These are phyloP conservation scores for Immersiella caudata DNA, from an alignment of 495 filamentous ascomycete genomes.

Conservation along the genomic window DNA sequence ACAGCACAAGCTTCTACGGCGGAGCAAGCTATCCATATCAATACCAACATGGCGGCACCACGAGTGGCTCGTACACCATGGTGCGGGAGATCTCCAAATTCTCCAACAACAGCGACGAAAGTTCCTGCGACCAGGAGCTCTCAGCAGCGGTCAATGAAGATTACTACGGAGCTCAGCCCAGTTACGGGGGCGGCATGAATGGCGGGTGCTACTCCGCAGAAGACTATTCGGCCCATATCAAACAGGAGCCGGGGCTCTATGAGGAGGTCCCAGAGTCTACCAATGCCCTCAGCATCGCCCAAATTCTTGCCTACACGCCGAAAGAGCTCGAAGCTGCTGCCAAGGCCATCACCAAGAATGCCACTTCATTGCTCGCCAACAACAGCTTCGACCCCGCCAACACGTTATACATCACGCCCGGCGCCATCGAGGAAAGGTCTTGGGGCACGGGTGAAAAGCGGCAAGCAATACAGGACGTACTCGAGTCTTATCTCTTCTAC, in stretches of 20 bases:
- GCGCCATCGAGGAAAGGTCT: not conserved
- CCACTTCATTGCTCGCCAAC: not conserved
- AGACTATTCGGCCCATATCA: not conserved
- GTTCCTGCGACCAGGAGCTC: not conserved
- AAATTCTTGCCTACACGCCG: not conserved
- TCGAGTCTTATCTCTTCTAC: not conserved
- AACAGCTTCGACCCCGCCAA: not conserved
- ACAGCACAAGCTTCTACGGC: not conserved
- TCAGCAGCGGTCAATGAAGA: not conserved
- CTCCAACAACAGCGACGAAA: not conserved
- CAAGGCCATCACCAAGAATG: not conserved
- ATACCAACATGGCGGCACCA: not conserved
- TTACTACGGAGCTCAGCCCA: not conserved
- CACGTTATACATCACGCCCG: not conserved
- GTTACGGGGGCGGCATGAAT: not conserved
- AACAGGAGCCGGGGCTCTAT: not conserved
- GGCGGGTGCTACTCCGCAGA: not conserved
- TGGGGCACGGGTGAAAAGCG: not conserved
- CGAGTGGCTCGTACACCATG: not conserved
- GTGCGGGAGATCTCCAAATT: not conserved
- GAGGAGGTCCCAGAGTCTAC: not conserved
- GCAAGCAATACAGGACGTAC: not conserved
- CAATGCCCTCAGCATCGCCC: not conserved
- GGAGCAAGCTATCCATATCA: not conserved
- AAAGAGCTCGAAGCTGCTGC: not conserved